These are phyloP conservation scores for Lenwebbia sp. DNA, from an alignment of 345 rosid genomes.

Conservation along the genomic window DNA sequence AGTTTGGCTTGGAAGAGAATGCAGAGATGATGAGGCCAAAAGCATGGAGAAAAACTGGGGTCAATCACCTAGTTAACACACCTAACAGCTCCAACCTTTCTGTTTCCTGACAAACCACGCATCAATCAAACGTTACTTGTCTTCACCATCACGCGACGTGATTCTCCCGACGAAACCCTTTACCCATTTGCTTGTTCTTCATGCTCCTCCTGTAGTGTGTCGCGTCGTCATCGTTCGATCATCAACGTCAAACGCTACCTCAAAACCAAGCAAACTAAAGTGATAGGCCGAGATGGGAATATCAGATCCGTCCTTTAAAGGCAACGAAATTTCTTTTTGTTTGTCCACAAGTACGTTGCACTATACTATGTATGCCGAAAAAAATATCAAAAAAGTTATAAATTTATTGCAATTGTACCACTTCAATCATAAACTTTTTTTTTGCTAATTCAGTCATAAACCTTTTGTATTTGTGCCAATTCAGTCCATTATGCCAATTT, in stretches of 20 bases:
- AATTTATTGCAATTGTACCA: too few species aligned
- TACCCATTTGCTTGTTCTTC: neutral
- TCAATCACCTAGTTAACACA: too few species aligned
- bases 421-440: too few species aligned
- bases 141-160: neutral
- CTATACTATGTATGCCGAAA: too few species aligned
- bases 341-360: neutral
- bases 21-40: neutral
- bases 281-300: neutral
- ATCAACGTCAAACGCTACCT: neutral
- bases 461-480: too few species aligned
- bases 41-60: neutral
- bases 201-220: neutral
- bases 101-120: neutral
- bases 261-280: neutral
- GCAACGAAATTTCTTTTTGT: neutral
- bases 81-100: too few species aligned
- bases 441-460: too few species aligned
- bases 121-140: neutral
- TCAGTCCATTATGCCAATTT: too few species aligned
- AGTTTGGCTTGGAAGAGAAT: neutral
- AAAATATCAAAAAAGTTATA: too few species aligned
- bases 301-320: neutral
- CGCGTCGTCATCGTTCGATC: neutral
- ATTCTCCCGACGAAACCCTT: neutral